Evolutionary conservation across 2,329 filamentous ascomycete genomes (phyloP).

Genomic region (Penicillium olsonii): DNA sequence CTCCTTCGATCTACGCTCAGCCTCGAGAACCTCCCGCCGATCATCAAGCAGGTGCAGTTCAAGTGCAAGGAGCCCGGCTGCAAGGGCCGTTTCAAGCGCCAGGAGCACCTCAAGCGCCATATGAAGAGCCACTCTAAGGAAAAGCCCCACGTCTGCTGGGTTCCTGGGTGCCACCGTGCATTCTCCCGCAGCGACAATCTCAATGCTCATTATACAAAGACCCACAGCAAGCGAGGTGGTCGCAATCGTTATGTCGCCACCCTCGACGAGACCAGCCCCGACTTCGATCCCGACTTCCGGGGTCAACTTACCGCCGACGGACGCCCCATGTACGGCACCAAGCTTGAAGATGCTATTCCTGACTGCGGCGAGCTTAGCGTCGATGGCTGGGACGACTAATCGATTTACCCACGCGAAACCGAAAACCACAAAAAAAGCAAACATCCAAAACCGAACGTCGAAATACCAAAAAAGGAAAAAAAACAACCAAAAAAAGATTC

Average conservation of each 20-base stretch:
- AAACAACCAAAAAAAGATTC: slow-evolving; percentile 9
- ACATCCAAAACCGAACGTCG: slow-evolving; percentile 4
- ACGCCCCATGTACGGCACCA: slow-evolving; percentile 41
- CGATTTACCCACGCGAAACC: slow-evolving; percentile 7
- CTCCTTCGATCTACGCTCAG: slow-evolving; percentile 31
- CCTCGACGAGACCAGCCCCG: slow-evolving; percentile 43
- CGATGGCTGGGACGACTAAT: slow-evolving; percentile 37
- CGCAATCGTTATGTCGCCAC: slow-evolving; percentile 50
- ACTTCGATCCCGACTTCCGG: slow-evolving; percentile 47
- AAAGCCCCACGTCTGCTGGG: slow-evolving; percentile 48
- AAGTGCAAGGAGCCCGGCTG: slow-evolving; percentile 47
- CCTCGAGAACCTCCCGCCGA: slow-evolving; percentile 39
- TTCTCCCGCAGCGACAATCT: slow-evolving; percentile 50
- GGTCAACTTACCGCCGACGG: slow-evolving; percentile 46
- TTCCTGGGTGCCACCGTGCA: slow-evolving; percentile 43
- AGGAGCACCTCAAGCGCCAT: slow-evolving; percentile 53
- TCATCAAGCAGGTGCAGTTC: slow-evolving; percentile 45
- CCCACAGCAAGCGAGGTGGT: slow-evolving; percentile 48
- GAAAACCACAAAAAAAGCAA: neutral
- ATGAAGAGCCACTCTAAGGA: slow-evolving; percentile 50
- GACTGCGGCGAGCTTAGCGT: slow-evolving; percentile 36
- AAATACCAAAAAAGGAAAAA: neutral
- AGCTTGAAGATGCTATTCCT: slow-evolving; percentile 36
- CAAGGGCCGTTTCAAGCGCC: slow-evolving; percentile 49
- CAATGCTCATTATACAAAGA: slow-evolving; percentile 49